Conservation (phyloP, 2,329 filamentous ascomycete genomes). For the Lachnellula willkommii region DNA sequence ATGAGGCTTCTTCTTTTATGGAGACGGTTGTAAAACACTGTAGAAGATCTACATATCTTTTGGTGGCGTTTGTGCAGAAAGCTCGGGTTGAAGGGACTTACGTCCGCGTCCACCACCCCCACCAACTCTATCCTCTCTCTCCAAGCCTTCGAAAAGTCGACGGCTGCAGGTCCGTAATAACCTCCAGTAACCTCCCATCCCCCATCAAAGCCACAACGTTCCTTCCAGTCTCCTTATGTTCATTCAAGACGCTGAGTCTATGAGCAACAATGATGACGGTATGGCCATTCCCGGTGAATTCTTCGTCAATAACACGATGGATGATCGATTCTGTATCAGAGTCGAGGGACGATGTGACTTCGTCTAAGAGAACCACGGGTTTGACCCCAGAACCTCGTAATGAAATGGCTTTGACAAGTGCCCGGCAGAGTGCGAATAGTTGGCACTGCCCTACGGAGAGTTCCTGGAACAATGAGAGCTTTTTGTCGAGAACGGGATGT, state of each 20-base stretch:
- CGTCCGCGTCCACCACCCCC: too few relatives aligned
- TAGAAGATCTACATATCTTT: too few relatives aligned
- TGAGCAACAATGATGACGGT: slow-evolving; percentile 36
- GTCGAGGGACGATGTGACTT: slow-evolving; percentile 38
- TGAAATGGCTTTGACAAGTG: slow-evolving; percentile 34
- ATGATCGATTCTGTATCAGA: slow-evolving; percentile 31
- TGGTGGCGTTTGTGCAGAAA: too few relatives aligned
- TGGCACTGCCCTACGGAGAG: slow-evolving; percentile 42
- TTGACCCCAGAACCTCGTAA: slow-evolving; percentile 12
- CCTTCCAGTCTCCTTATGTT: slow-evolving; percentile 22
- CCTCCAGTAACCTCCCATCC: slow-evolving; percentile 17
- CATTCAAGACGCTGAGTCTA: slow-evolving; percentile 26
- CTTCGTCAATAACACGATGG: slow-evolving; percentile 30
- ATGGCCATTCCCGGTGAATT: slow-evolving; percentile 25
- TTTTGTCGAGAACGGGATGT: slow-evolving; percentile 24
- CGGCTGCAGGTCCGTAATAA: slow-evolving; percentile 34
- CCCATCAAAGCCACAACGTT: slow-evolving; percentile 28
- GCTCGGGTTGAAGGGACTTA: too few relatives aligned
- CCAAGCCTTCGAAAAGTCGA: slow-evolving; percentile 21
- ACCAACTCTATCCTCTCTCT: too few relatives aligned
- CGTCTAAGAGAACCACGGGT: slow-evolving; percentile 38
- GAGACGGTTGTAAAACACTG: too few relatives aligned
- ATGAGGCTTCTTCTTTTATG: too few relatives aligned
- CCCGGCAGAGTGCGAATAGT: slow-evolving; percentile 43
- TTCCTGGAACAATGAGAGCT: slow-evolving; percentile 24